Conservation (phyloP, 768 basidiomycete genomes). For the Brasilioporus rufonigricans region DNA sequence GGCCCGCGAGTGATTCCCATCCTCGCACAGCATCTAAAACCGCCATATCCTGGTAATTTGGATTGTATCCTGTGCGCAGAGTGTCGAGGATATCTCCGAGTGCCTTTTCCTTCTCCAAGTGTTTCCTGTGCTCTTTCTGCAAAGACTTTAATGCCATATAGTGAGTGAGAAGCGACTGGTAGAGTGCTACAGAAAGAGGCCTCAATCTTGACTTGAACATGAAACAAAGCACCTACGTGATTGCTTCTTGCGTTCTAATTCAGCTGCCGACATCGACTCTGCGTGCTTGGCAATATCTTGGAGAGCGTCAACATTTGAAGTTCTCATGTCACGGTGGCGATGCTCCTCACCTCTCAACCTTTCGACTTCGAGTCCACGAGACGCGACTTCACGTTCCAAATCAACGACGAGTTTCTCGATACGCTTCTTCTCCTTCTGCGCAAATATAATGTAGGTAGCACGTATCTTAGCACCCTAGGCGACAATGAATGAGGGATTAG, state of each 20-base stretch:
- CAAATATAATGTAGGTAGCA: constrained; percentile 81
- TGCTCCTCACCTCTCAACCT: constrained; percentile 60
- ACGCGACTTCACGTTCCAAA: constrained; percentile 55
- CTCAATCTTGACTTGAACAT: background rate
- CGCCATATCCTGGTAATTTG: constrained; percentile 99
- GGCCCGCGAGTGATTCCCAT: constrained; percentile 73
- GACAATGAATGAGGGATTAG: background rate
- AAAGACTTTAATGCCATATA: constrained; percentile 75
- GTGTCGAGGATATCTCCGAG: constrained; percentile 82
- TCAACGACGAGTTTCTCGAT: constrained; percentile 63
- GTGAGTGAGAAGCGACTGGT: constrained; percentile 69
- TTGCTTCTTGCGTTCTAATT: constrained; percentile 79
- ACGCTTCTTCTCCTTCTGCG: constrained; percentile 85
- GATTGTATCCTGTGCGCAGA: constrained; percentile 87
- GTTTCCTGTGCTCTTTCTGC: constrained; percentile 65
- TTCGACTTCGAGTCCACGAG: constrained; percentile 68
- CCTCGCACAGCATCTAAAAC: constrained; percentile 95
- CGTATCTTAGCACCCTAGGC: constrained; percentile 88
- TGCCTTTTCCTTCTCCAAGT: constrained; percentile 70
- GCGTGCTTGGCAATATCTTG: constrained; percentile 77
- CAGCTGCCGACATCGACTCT: constrained; percentile 76
- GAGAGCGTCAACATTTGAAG: background rate
- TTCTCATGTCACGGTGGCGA: background rate
- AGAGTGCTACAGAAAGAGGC: constrained; percentile 63
- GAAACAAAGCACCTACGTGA: constrained; percentile 60